A percentile compares a stretch with the other conserved stretches of the same genome.
These are phyloP conservation scores for Pseudogymnoascus sp. DNA, from an alignment of 2,329 filamentous ascomycete genomes.

Conservation along the genomic window DNA sequence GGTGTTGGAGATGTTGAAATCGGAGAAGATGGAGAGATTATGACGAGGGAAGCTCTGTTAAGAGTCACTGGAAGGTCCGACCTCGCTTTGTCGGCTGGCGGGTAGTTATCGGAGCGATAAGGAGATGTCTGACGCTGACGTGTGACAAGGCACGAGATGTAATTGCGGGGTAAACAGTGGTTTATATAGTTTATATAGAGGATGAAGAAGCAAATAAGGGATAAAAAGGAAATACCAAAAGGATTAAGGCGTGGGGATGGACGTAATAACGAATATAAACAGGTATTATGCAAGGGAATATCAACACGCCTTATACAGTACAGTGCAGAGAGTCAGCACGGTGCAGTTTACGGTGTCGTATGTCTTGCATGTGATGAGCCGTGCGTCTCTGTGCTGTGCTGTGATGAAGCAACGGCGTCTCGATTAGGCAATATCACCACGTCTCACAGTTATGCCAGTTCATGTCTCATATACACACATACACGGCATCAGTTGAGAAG, in stretches of 20 bases:
- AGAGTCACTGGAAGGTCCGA: background rate
- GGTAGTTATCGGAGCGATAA: background rate
- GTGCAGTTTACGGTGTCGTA: background rate
- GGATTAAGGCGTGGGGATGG: background rate
- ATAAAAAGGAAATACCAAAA: background rate
- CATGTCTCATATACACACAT: background rate
- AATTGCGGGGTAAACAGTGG: background rate
- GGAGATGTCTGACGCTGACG: background rate
- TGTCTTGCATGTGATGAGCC: background rate
- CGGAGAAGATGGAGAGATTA: background rate
- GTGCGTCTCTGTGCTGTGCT: background rate
- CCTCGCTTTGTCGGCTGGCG: constrained; percentile 2
- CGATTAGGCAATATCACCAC: constrained; percentile 4
- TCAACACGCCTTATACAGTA: background rate
- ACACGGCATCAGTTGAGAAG: background rate
- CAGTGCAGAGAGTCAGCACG: background rate
- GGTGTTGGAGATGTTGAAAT: background rate
- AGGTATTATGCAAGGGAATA: background rate
- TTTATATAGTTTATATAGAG: background rate
- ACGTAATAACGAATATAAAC: background rate
- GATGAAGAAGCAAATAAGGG: background rate
- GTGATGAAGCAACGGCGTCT: background rate
- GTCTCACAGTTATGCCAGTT: background rate
- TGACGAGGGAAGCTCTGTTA: background rate
- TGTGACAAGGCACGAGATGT: background rate